Base-by-base conservation (phyloP, 106 monocot genomes). In the Acorus calamus region DNA sequence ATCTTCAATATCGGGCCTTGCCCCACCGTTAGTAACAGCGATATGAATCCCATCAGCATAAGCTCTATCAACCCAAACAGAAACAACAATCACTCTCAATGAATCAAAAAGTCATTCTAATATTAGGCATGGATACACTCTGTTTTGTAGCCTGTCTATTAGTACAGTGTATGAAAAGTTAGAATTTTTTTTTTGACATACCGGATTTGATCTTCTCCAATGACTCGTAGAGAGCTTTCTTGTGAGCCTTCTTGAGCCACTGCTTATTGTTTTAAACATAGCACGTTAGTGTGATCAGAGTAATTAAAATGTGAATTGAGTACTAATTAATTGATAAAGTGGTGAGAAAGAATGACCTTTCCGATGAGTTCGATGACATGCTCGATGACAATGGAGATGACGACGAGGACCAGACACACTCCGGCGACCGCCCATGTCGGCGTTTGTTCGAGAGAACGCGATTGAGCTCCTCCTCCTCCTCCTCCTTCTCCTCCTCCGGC, bases 121-220 rank as follows among this genome's bases (percentile, higher is more conserved):
- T 42, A 44, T 8, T 7, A 61, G 10, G 11, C 49, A 0, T 0
- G 1, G 48, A 47, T 2, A 48, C 11, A 12, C 46, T 62, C 11
- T n/a, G n/a, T n/a, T n/a, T n/a, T n/a, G n/a, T n/a, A n/a, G n/a
- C n/a, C n/a, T n/a, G 7, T 4, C 28, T 7, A 2, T 5, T 8
- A 6, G 4, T 11, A 0, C 2, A 60, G 60, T 42, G 46, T 12
- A 45, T 2, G 10, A 3, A 7, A 69, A 3, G 6, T 14, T 14
- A 50, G 14, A 28, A 28, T 28, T 28, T 7, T 61, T 61, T 55
- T 42, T 7, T 2, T 7, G n/a, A 65, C 78, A 53, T 57, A 78
- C 78, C 78, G 51, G 78, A 62, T 12, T 78, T 78, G 46, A 78
- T 13, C 52, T 73, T 78, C 49, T 78, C 73, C 44, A 78, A 53